These are phyloP conservation scores for Paraconiothyrium brasiliense DNA, from an alignment of 2,329 filamentous ascomycete genomes.

Conservation along the genomic window DNA sequence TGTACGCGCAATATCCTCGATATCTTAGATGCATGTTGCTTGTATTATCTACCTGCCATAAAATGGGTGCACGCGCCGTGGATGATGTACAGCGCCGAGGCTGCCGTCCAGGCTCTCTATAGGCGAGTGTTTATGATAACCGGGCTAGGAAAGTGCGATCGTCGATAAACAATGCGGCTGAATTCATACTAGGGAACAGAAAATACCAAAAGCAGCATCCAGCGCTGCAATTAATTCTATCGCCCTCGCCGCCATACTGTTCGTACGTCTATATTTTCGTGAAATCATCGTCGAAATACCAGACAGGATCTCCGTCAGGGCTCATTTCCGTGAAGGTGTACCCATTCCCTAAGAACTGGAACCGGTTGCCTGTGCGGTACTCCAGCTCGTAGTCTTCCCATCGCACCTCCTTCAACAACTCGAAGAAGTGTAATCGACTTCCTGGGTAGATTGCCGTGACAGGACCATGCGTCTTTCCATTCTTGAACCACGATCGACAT, in stretches of 20 bases:
- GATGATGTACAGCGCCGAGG: not conserved
- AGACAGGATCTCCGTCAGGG: not conserved
- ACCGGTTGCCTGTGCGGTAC: constrained; percentile 12
- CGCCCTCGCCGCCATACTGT: not conserved
- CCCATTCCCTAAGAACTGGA: constrained; percentile 16
- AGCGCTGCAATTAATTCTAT: not conserved
- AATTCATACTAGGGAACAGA: too few relatives aligned
- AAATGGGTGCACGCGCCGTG: not conserved
- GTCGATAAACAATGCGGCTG: not conserved
- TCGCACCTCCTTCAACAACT: constrained; percentile 10
- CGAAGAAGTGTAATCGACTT: constrained; percentile 12
- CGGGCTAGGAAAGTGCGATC: not conserved
- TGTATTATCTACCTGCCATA: not conserved
- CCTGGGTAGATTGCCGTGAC: constrained; percentile 11
- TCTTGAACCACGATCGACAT: constrained; percentile 19
- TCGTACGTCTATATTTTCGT: not conserved
- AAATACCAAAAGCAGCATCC: not conserved
- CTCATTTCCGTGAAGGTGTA: constrained; percentile 31
- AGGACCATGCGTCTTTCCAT: constrained; percentile 13
- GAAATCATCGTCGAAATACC: not conserved
- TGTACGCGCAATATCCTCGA: constrained; percentile 2
- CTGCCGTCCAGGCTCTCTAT: not conserved
- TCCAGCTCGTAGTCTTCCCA: constrained; percentile 11
- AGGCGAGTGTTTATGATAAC: not conserved
- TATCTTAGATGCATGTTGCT: constrained; percentile 7